Conservation (phyloP, 345 rosid species). For the Gossypium longicalyx region DNA sequence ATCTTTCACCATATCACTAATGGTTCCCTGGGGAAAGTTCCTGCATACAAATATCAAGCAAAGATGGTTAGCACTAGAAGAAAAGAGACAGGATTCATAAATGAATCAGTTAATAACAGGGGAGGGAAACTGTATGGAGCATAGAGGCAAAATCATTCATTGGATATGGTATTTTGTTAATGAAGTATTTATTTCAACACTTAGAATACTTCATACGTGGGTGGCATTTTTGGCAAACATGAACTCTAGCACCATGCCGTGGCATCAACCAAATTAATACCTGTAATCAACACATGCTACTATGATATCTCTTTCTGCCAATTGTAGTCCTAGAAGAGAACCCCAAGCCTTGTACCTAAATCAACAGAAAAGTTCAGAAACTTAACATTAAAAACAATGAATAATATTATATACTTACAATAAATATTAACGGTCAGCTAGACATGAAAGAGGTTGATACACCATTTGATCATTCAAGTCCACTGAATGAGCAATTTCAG, state of each 20-base stretch:
- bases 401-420: background rate
- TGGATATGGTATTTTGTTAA: background rate
- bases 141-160: background rate
- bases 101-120: background rate
- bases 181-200: constrained; percentile 7
- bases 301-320: constrained; percentile 87
- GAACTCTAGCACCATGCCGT: background rate
- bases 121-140: background rate
- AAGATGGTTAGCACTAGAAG: constrained; percentile 5
- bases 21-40: constrained; percentile 95
- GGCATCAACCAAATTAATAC: constrained; percentile 34
- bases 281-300: constrained; percentile 97
- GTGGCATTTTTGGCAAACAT: constrained; percentile 3
- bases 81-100: constrained; percentile 7
- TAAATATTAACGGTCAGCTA: background rate
- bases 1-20: constrained; percentile 86
- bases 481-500: background rate
- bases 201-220: background rate
- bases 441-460: background rate
- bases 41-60: constrained; percentile 34
- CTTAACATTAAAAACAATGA: constrained; percentile 16
- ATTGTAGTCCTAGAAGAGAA: constrained; percentile 82
- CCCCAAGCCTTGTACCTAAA: constrained; percentile 99
- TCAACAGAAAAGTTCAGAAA: constrained; percentile 15
- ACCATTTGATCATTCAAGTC: background rate